These are phyloP conservation scores for Anthostomella pinea DNA, from an alignment of 2,329 filamentous ascomycete species.

Conservation along the genomic window DNA sequence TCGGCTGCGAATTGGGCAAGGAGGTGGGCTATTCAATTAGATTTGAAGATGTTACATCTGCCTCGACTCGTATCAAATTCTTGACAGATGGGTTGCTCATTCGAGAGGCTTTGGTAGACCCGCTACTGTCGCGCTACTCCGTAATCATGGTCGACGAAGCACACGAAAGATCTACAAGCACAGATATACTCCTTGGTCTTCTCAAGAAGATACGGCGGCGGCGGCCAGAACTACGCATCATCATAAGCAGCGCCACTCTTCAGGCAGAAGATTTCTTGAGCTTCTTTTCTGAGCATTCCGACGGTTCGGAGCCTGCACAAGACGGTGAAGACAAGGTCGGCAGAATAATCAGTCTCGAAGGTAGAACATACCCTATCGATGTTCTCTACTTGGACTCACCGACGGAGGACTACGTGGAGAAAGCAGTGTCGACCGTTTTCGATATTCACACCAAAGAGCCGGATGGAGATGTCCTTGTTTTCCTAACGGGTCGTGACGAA, in stretches of 20 bases:
- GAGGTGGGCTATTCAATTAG: conserved; percentile 90
- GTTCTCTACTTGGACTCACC: conserved; percentile 76
- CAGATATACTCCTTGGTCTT: conserved; percentile 84
- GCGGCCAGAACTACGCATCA: conserved; percentile 77
- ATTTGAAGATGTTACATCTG: conserved; percentile 88
- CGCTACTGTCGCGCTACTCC: conserved; percentile 84
- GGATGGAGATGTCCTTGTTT: conserved; percentile 85
- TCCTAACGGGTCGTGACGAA: conserved; percentile 89
- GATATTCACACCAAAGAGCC: conserved; percentile 81
- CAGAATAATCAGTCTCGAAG: conserved; percentile 79
- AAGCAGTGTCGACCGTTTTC: conserved; percentile 77
- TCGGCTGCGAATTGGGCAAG: conserved; percentile 81
- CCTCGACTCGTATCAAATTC: conserved; percentile 86
- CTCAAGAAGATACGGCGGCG: conserved; percentile 85
- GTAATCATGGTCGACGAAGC: conserved; percentile 98
- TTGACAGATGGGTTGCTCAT: conserved; percentile 90
- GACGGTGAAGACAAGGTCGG: conserved; percentile 32
- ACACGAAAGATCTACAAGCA: conserved; percentile 89
- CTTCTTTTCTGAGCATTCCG: conserved; percentile 62
- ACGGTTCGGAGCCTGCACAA: conserved; percentile 32
- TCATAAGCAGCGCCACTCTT: conserved; percentile 90
- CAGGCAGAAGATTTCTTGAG: conserved; percentile 82
- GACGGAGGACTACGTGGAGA: conserved; percentile 82
- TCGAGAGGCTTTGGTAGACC: conserved; percentile 89
- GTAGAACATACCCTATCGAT: conserved; percentile 85